Evolutionary conservation across 371 early-diverging fungal genomes (phyloP).

Genomic region (Synchytrium microbalum): DNA sequence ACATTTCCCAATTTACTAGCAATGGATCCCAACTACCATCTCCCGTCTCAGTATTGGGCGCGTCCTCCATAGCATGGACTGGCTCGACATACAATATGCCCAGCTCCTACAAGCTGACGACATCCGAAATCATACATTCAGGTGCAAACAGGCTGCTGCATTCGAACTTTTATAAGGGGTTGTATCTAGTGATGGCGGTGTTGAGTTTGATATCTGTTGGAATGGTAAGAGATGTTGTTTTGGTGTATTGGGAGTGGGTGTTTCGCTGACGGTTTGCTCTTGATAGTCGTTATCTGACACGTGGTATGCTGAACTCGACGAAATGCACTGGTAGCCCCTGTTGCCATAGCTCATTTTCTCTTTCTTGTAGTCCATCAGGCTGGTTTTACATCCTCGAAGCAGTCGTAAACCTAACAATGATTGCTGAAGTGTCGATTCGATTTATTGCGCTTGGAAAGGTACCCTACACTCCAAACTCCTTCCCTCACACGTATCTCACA

Average conservation of each 20-base stretch:
- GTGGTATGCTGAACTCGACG: no score
- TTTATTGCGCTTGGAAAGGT: constrained; percentile 63
- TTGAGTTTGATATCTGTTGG: constrained; percentile 56
- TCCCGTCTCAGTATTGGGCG: background rate
- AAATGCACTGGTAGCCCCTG: background rate
- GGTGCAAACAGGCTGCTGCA: constrained; percentile 75
- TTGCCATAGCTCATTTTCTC: constrained; percentile 2
- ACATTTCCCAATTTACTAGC: no score
- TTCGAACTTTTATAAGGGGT: constrained; percentile 56
- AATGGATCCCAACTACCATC: no score
- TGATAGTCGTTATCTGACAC: constrained; percentile 18
- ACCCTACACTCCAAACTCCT: constrained; percentile 12
- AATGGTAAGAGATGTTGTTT: constrained; percentile 35
- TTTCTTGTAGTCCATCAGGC: constrained; percentile 22
- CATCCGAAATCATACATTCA: constrained; percentile 52
- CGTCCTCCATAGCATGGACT: background rate
- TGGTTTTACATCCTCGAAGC: constrained; percentile 52
- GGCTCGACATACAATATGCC: background rate
- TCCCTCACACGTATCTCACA: background rate
- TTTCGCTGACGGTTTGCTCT: constrained; percentile 44
- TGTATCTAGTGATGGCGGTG: constrained; percentile 58
- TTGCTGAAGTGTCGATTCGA: constrained; percentile 60
- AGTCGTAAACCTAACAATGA: constrained; percentile 66
- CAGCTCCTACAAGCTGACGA: background rate
- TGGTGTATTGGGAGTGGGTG: constrained; percentile 3